A percentile compares a stretch with the other conserved stretches of the same genome.
Conservation (phyloP, 768 basidiomycete species). For the Lentinula detonsa region DNA sequence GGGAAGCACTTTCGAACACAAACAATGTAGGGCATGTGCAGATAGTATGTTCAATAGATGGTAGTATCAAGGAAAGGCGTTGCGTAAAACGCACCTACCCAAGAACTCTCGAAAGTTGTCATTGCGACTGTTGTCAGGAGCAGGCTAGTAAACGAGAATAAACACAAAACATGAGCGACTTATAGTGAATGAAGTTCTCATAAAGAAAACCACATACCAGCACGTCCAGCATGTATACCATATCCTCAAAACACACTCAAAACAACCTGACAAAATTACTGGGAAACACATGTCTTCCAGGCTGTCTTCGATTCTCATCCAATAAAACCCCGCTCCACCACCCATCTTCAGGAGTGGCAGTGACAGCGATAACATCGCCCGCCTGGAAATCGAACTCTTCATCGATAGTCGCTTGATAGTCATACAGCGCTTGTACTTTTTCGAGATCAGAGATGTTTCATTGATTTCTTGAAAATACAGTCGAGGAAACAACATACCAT, state of each 20-base stretch:
- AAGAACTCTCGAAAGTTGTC: too few relatives aligned
- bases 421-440: conserved; percentile 62
- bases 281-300: conserved; percentile 50
- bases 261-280: conserved; percentile 58
- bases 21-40: too few relatives aligned
- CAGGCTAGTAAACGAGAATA: background rate
- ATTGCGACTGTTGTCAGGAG: too few relatives aligned
- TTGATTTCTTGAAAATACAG: background rate
- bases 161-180: too few relatives aligned
- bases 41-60: too few relatives aligned
- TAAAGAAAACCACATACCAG: background rate
- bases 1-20: too few relatives aligned
- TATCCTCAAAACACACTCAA: conserved; percentile 16
- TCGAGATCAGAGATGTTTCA: background rate
- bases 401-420: conserved; percentile 53
- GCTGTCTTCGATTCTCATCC: conserved; percentile 42
- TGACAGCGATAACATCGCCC: conserved; percentile 73
- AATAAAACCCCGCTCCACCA: conserved; percentile 74
- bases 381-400: conserved; percentile 76
- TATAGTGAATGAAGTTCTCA: background rate
- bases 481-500: conserved; percentile 6
- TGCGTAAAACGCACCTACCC: too few relatives aligned
- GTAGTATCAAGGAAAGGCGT: too few relatives aligned
- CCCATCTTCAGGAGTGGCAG: conserved; percentile 67
- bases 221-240: background rate